Evolutionary conservation across 2,329 filamentous ascomycete species (phyloP).

Genomic region (Trichophyton benhamiae): DNA sequence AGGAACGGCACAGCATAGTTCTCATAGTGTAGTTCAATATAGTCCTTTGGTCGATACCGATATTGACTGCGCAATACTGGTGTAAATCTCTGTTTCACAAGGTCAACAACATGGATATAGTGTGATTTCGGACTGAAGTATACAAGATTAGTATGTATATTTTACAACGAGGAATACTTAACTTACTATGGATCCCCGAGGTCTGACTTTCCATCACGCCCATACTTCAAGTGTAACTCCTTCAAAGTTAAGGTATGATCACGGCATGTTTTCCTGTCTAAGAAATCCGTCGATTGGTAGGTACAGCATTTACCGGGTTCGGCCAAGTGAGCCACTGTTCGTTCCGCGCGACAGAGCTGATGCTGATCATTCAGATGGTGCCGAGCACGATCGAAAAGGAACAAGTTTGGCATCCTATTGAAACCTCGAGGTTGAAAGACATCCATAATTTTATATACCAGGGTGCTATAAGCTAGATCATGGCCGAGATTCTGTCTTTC

Average conservation of each 20-base stretch:
- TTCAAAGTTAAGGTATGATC: slow-evolving; percentile 9
- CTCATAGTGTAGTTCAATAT: slow-evolving; percentile 11
- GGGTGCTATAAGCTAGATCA: slow-evolving; percentile 12
- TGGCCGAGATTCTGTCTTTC: slow-evolving; percentile 11
- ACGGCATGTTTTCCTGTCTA: slow-evolving; percentile 5
- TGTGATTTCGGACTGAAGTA: slow-evolving; percentile 9
- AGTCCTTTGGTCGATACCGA: slow-evolving; percentile 3
- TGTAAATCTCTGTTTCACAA: slow-evolving; percentile 6
- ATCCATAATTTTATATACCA: slow-evolving; percentile 10
- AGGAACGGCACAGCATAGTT: slow-evolving; percentile 10
- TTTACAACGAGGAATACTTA: background rate
- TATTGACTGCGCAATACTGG: slow-evolving; percentile 11
- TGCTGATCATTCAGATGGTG: background rate
- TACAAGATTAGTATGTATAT: background rate
- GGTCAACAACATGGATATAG: slow-evolving; percentile 11
- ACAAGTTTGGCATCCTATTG: slow-evolving; percentile 1
- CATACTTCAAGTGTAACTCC: slow-evolving; percentile 6
- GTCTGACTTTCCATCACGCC: background rate
- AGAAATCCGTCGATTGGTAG: background rate
- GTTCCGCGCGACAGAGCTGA: background rate
- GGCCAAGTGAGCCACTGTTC: background rate
- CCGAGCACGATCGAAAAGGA: background rate
- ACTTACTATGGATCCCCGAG: slow-evolving; percentile 8
- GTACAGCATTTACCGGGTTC: background rate
- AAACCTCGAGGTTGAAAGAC: slow-evolving; percentile 1